A percentile compares a stretch with the other conserved stretches of the same genome.
These are phyloP conservation scores for Candolleomyces eurysporus DNA, from an alignment of 768 basidiomycete genomes.

Conservation along the genomic window DNA sequence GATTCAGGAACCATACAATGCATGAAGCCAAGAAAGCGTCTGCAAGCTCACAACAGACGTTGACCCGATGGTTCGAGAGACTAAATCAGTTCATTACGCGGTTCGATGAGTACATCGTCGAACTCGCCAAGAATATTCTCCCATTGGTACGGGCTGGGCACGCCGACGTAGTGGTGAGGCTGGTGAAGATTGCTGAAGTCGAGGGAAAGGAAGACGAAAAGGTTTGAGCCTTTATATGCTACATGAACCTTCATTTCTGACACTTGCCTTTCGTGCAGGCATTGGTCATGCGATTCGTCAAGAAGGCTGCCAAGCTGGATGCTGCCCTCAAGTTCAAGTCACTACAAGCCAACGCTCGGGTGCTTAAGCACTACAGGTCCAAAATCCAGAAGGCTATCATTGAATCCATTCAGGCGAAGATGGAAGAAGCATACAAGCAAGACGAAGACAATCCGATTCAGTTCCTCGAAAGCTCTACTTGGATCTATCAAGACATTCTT, in stretches of 20 bases:
- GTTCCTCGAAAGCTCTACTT: slow-evolving; percentile 78
- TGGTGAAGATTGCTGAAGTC: slow-evolving; percentile 91
- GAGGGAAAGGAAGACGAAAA: slow-evolving; percentile 96
- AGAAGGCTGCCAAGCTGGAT: slow-evolving; percentile 89
- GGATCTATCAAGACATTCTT: slow-evolving; percentile 95
- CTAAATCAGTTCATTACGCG: slow-evolving; percentile 74
- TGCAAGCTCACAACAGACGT: slow-evolving; percentile 60
- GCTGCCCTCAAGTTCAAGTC: slow-evolving; percentile 93
- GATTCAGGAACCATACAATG: slow-evolving; percentile 92
- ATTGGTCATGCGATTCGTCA: slow-evolving; percentile 89
- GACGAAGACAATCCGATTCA: slow-evolving; percentile 61
- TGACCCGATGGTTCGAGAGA: slow-evolving; percentile 81
- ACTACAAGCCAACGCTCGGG: slow-evolving; percentile 87
- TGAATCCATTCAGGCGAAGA: slow-evolving; percentile 70
- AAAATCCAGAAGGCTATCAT: slow-evolving; percentile 81
- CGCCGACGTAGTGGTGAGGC: slow-evolving; percentile 83
- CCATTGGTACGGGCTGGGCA: slow-evolving; percentile 77
- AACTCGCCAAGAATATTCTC: slow-evolving; percentile 74
- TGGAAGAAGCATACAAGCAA: slow-evolving; percentile 63
- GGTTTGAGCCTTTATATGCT: slow-evolving; percentile 36
- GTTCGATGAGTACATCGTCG: slow-evolving; percentile 84
- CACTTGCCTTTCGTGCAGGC: slow-evolving; percentile 49
- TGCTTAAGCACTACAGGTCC: slow-evolving; percentile 93
- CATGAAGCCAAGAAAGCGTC: slow-evolving; percentile 88
- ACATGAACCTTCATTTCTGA: not conserved